Percentiles rank a stretch among this genome's conserved stretches.
phyloP scores from a whole-genome alignment of 805 yeast species.

The Wickerhamomyces chaumierensis region DNA sequence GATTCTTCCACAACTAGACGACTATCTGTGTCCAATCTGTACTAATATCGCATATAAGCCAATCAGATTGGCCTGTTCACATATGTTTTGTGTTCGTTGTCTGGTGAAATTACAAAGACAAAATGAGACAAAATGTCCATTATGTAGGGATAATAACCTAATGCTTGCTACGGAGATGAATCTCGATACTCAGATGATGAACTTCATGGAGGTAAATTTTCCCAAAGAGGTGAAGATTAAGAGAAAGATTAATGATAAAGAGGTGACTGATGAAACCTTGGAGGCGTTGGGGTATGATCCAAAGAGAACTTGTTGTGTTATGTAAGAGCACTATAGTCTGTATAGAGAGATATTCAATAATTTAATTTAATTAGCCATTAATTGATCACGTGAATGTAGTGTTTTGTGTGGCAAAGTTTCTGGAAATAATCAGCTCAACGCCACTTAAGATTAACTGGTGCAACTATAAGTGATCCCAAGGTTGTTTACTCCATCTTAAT shows the following conservation, averaged over 20 bases:
- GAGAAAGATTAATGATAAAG: slow-evolving; percentile 40
- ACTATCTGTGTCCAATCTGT: slow-evolving; percentile 67
- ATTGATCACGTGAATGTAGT: too few species aligned
- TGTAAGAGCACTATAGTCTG: slow-evolving; percentile 3
- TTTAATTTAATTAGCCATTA: too few species aligned
- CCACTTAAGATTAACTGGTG: too few species aligned
- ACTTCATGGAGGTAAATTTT: slow-evolving; percentile 45
- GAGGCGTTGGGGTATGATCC: slow-evolving; percentile 11
- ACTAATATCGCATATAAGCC: slow-evolving; percentile 64
- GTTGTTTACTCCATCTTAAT: too few species aligned
- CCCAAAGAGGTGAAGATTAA: slow-evolving; percentile 60
- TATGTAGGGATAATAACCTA: slow-evolving; percentile 46
- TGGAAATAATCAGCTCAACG: too few species aligned
- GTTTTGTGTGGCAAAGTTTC: too few species aligned
- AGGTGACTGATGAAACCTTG: slow-evolving; percentile 31
- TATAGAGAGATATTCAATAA: neutral
- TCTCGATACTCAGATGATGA: slow-evolving; percentile 42
- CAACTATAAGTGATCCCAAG: too few species aligned
- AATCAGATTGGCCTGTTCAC: slow-evolving; percentile 50
- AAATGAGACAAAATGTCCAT: slow-evolving; percentile 51
- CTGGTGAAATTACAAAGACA: slow-evolving; percentile 55
- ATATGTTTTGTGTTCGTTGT: slow-evolving; percentile 64
- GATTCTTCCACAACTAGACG: slow-evolving; percentile 64
- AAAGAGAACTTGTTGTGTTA: slow-evolving; percentile 6
- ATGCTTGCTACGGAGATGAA: slow-evolving; percentile 47